Percentiles rank a stretch among this genome's conserved stretches.
These are phyloP conservation scores for Schizopora paradoxa DNA, from an alignment of 1,284 basidiomycete species.

Conservation along the genomic window DNA sequence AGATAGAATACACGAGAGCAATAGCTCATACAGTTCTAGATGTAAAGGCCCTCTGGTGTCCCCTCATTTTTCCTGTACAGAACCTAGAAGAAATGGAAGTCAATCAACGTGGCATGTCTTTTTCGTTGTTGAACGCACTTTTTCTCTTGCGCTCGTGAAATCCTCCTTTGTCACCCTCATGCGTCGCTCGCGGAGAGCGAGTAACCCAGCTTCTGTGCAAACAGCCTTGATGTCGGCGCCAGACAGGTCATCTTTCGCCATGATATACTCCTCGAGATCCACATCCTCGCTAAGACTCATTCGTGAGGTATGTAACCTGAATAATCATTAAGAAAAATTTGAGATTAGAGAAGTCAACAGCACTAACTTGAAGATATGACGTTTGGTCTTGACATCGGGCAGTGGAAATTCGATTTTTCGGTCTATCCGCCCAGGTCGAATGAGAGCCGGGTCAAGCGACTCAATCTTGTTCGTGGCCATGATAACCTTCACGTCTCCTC, in stretches of 20 bases:
- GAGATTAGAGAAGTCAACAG: background rate
- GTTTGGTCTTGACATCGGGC: constrained; percentile 93
- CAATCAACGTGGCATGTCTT: no score
- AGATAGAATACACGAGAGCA: background rate
- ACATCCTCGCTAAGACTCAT: constrained; percentile 94
- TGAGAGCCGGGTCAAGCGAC: constrained; percentile 92
- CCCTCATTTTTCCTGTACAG: constrained; percentile 93
- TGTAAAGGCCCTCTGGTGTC: constrained; percentile 78
- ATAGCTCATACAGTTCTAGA: constrained; percentile 35
- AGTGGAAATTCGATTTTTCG: constrained; percentile 97
- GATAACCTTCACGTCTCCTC: constrained; percentile 97
- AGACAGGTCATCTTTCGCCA: constrained; percentile 93
- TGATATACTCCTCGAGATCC: constrained; percentile 93
- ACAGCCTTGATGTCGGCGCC: constrained; percentile 99
- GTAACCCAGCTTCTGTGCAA: constrained; percentile 92
- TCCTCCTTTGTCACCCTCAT: constrained; percentile 96
- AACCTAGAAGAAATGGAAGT: constrained; percentile 41
- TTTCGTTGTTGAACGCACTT: constrained; percentile 44
- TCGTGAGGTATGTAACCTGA: constrained; percentile 86
- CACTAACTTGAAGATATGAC: constrained; percentile 89
- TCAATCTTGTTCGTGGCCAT: constrained; percentile 95
- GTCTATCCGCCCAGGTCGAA: constrained; percentile 97
- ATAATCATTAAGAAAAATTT: background rate
- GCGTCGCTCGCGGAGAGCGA: constrained; percentile 90
- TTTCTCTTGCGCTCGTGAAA: constrained; percentile 83